Evolutionary conservation across 805 yeast genomes (phyloP), one percentile per base, ranked within the genome.

Genomic region (Candida saitoana): DNA sequence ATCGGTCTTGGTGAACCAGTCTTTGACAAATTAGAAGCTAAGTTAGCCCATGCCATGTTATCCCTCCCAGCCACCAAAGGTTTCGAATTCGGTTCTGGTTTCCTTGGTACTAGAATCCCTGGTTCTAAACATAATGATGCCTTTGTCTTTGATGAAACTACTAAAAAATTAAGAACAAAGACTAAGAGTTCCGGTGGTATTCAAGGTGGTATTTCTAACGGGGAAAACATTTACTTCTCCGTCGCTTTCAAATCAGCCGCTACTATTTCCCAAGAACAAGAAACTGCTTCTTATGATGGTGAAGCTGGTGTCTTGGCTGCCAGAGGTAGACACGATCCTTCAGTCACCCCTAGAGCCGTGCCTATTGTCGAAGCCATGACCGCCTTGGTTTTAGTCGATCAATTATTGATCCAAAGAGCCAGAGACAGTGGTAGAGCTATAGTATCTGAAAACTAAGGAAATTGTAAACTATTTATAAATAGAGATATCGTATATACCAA

Each of bases 351-450:
- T 51, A 82, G 99, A 65, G 99, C 99, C 31, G 88, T 93, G 47
- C 98, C 99, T 40, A 93, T 93, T 57, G 98, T 93, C 22, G 99
- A 93, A 71, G 87, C 98, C 32, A 91, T 93, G 98, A 79, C 98
- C 38, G 93, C 97, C n/a, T 73, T 93, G 50, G 96, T 88, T 2
- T 66, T 91, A 49, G 91, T 91, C 34, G 99, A 93, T 63, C 81
- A 87, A 42, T 67, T 85, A 43, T 67, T 93, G 68, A 76, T 90
- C 36, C 99, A 91, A 69, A 84, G 86, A 63, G 73, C 96, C 24
- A 80, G 99, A 65, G 88, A 84, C 16, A 49, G 53, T 36, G 54
- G 52, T 18, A 45, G 49, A 36, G 16, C 38, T 3, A 36, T 36
- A 5, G 38, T 36, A n/a, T 6, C 20, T 14, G 25, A 24, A 14